These are phyloP conservation scores for Grosmannia penicillata DNA, from an alignment of 2,329 filamentous ascomycete species.

Conservation along the genomic window DNA sequence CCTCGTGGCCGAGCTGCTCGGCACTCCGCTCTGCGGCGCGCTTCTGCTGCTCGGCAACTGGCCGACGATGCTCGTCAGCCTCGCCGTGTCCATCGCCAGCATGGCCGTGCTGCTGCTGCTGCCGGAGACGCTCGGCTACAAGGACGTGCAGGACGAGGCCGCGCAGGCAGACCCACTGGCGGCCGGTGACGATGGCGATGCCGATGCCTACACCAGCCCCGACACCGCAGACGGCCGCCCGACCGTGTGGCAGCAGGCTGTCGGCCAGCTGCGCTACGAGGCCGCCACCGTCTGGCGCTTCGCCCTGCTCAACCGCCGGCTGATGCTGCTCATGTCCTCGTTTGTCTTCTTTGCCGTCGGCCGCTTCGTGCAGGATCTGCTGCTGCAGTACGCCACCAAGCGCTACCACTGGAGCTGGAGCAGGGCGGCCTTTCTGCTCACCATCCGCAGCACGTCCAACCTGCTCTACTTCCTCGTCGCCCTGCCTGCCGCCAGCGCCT, in stretches of 20 bases:
- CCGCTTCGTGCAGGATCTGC: slow-evolving; percentile 20
- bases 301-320: slow-evolving; percentile 21
- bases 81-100: slow-evolving; percentile 16
- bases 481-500: slow-evolving; percentile 19
- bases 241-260: background rate
- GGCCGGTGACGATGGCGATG: background rate
- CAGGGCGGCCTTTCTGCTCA: slow-evolving; percentile 25
- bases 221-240: slow-evolving; percentile 9
- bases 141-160: no score
- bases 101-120: slow-evolving; percentile 18
- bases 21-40: slow-evolving; percentile 24
- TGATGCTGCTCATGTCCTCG: slow-evolving; percentile 23
- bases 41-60: slow-evolving; percentile 24
- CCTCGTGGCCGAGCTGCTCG: slow-evolving; percentile 22
- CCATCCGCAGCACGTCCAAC: slow-evolving; percentile 21
- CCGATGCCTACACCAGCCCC: background rate
- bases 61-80: slow-evolving; percentile 22
- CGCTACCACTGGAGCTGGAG: slow-evolving; percentile 34
- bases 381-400: slow-evolving; percentile 38
- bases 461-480: slow-evolving; percentile 23
- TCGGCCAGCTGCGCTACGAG: slow-evolving; percentile 3
- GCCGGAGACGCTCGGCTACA: slow-evolving; percentile 27
- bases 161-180: background rate
- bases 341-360: slow-evolving; percentile 18
- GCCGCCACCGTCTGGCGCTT: slow-evolving; percentile 22